Conservation (phyloP, 2,329 filamentous ascomycete genomes). For the Xylaria multiplex region DNA sequence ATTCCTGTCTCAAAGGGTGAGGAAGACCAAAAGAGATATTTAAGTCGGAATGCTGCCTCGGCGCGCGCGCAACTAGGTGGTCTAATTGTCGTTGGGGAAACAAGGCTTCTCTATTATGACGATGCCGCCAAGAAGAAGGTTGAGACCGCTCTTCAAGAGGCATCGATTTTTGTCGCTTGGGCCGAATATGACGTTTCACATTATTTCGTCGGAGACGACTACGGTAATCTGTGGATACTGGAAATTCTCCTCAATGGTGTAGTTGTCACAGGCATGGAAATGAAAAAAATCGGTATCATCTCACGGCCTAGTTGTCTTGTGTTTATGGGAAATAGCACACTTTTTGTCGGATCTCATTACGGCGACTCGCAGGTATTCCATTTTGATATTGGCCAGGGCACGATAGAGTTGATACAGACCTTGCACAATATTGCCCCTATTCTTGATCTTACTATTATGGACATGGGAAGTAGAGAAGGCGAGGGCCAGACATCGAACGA, state of each 20-base stretch:
- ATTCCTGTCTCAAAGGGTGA: slow-evolving; percentile 69
- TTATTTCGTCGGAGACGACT: slow-evolving; percentile 93
- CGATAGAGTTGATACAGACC: slow-evolving; percentile 76
- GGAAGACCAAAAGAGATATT: slow-evolving; percentile 68
- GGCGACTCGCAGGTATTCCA: slow-evolving; percentile 86
- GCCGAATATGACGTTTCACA: slow-evolving; percentile 81
- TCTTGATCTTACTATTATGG: slow-evolving; percentile 94
- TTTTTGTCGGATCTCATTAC: slow-evolving; percentile 92
- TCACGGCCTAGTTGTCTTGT: slow-evolving; percentile 82
- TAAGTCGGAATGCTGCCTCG: slow-evolving; percentile 64
- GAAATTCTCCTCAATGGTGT: slow-evolving; percentile 75
- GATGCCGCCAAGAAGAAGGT: slow-evolving; percentile 76
- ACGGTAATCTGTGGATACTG: slow-evolving; percentile 84
- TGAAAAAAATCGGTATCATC: slow-evolving; percentile 72
- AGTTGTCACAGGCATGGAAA: slow-evolving; percentile 76
- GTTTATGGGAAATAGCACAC: slow-evolving; percentile 75
- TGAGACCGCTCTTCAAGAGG: slow-evolving; percentile 72
- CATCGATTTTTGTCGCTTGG: slow-evolving; percentile 93
- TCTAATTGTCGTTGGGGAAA: slow-evolving; percentile 80
- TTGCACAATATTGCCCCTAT: slow-evolving; percentile 89
- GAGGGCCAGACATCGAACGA: slow-evolving; percentile 81
- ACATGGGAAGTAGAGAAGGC: slow-evolving; percentile 86
- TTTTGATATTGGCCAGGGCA: slow-evolving; percentile 45
- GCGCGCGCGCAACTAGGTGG: slow-evolving; percentile 72
- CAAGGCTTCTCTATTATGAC: slow-evolving; percentile 85